Base-by-base conservation (phyloP, 371 early-diverging fungal genomes). In the Rhizopus arrhizus region DNA sequence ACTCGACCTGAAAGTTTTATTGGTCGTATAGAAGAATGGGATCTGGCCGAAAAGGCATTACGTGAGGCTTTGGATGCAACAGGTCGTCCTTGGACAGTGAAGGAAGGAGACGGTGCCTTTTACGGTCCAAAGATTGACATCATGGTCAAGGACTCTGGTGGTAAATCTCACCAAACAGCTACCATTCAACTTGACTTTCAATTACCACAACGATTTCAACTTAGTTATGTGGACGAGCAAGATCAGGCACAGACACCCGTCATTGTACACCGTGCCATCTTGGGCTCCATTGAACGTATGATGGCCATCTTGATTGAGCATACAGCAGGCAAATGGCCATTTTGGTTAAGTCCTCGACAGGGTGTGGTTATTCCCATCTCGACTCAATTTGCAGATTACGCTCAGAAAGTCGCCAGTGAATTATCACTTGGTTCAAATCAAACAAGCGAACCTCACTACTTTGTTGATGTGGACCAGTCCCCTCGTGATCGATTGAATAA, bases 41-140 rank as follows among this genome's bases (percentile, higher is more conserved):
- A 96, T 65, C 75, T 70, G 32, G 99, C 99, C 28, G 99, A 98
- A 74, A 80, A 78, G 62, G 77, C 85, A 51, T 78, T 99, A 28
- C 86, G 81, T 29, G 74, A 87, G 16, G 95, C 97, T 3, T 75
- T 97, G 70, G 78, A 91, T 68, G 82, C 85, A 47, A 89, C 87
- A 50, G 92, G 92, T 32, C 69, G 86, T 45, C 68, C 81, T 8
- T 99, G 98, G 97, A 83, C 85, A 43, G 53, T 99, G 47, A 98
- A 99, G 66, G 92, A 90, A 41, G 99, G 99, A 6, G 99, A 99
- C 79, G 99, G 99, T 34, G 99, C 99, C 5, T 99, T 99, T 78
- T 99, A 99, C 80, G 99, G 99, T 0, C 99, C 99, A 59, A 99
- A 99, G 84, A 98, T 99, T 69, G 99, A 99, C 80, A 99, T 99